phyloP scores from a whole-genome alignment of 129 eudicot species.

The Smallanthus sonchifolius region DNA sequence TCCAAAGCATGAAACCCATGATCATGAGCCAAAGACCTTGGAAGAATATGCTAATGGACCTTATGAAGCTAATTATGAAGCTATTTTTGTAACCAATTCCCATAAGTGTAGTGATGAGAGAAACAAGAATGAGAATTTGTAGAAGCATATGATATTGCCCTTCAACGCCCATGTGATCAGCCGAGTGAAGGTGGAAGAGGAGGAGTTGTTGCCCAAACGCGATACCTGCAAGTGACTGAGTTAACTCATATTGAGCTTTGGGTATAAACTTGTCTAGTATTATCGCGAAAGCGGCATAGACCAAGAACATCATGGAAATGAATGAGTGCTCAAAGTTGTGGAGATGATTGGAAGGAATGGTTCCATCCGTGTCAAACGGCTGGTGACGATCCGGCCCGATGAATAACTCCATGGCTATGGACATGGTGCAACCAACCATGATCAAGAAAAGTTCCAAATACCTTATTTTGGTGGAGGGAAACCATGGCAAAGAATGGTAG shows the following conservation, averaged over 20 bases:
- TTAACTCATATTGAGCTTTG: conserved; percentile 37
- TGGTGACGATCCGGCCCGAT: conserved; percentile 78
- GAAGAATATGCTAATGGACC: conserved; percentile 68
- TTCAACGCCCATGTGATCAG: conserved; percentile 97
- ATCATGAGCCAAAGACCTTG: conserved; percentile 89
- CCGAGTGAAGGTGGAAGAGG: conserved; percentile 87
- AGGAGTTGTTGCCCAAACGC: conserved; percentile 87
- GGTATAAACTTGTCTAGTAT: conserved; percentile 54
- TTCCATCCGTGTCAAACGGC: conserved; percentile 67
- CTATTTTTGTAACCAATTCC: conserved; percentile 49
- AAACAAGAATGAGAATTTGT: conserved; percentile 46
- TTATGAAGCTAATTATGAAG: conserved; percentile 48
- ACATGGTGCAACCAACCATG: conserved; percentile 45
- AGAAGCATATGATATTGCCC: conserved; percentile 91
- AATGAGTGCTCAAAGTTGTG: conserved; percentile 87
- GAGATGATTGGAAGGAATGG: conserved; percentile 84
- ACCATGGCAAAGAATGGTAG: conserved; percentile 72
- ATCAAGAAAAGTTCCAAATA: conserved; percentile 67
- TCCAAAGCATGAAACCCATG: conserved; percentile 93
- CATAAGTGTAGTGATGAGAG: conserved; percentile 57
- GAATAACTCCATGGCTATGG: conserved; percentile 84
- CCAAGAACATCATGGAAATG: conserved; percentile 56
- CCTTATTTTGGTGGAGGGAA: conserved; percentile 52
- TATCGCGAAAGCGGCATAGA: conserved; percentile 58
- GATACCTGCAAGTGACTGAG: conserved; percentile 47